Percentiles rank a stretch among this genome's conserved stretches.
Evolutionary conservation across 2,329 filamentous ascomycete species (phyloP).

Genomic region (Fusarium musae): DNA sequence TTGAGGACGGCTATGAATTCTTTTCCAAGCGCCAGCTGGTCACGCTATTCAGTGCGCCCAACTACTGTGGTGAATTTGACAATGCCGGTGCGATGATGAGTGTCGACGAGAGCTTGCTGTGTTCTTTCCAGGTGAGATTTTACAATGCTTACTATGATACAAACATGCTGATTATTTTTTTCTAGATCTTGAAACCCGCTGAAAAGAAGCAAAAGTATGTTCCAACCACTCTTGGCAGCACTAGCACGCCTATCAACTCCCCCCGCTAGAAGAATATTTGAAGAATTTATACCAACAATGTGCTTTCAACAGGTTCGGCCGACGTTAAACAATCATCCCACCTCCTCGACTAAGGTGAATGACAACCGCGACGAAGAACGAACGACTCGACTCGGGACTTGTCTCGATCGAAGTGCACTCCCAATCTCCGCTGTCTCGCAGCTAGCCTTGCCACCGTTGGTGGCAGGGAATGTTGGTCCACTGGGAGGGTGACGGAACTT

Average conservation of each 20-base stretch:
- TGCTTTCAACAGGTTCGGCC: slow-evolving; percentile 90
- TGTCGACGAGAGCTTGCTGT: slow-evolving; percentile 96
- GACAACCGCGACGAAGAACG: slow-evolving; percentile 37
- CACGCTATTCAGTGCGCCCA: slow-evolving; percentile 96
- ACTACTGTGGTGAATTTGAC: slow-evolving; percentile 99
- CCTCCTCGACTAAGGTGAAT: slow-evolving; percentile 42
- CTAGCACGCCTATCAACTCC: slow-evolving; percentile 43
- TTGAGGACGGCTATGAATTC: slow-evolving; percentile 99
- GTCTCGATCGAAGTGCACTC: slow-evolving; percentile 40
- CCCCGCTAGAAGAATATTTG: slow-evolving; percentile 38
- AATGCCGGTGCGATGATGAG: slow-evolving; percentile 99
- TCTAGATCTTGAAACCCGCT: slow-evolving; percentile 95
- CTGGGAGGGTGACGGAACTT: slow-evolving; percentile 44
- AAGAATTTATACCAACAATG: slow-evolving; percentile 68
- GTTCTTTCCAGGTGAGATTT: slow-evolving; percentile 89
- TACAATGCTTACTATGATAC: neutral
- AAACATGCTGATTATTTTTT: slow-evolving; percentile 15
- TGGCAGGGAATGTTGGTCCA: slow-evolving; percentile 47
- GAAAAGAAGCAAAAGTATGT: slow-evolving; percentile 99
- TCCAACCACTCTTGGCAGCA: slow-evolving; percentile 75
- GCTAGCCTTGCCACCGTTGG: slow-evolving; percentile 44
- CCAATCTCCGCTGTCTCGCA: slow-evolving; percentile 45
- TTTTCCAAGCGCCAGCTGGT: slow-evolving; percentile 98
- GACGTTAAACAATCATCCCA: slow-evolving; percentile 73
- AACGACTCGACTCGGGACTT: slow-evolving; percentile 40